A percentile compares a stretch with the other conserved stretches of the same genome.
Conservation (phyloP, 441 rosid genomes). For the Mallotus repandus region DNA sequence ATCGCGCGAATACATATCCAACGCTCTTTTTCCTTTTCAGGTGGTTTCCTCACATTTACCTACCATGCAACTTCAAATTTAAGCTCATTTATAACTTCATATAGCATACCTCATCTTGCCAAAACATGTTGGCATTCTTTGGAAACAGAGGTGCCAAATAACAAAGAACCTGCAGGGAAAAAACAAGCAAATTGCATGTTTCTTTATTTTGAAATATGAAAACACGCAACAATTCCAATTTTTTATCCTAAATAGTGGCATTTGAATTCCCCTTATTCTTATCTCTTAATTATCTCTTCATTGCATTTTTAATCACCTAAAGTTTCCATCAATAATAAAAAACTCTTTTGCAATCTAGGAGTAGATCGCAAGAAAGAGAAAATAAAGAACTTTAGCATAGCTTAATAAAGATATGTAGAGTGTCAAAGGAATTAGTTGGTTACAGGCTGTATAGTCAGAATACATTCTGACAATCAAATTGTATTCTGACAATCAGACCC, state of each 20-base stretch:
- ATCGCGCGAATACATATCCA: background rate
- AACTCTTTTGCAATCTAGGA: background rate
- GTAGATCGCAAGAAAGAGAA: background rate
- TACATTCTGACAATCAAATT: too few relatives aligned
- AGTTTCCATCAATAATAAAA: background rate
- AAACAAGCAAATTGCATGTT: conserved; percentile 7
- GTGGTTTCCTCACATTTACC: background rate
- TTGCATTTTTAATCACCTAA: background rate
- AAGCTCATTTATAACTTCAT: conserved; percentile 26
- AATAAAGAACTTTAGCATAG: background rate
- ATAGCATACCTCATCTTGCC: conserved; percentile 97
- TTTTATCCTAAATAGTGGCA: background rate
- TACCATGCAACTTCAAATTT: conserved; percentile 13
- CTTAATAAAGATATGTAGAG: background rate
- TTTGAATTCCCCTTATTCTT: background rate
- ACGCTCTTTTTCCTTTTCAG: too few relatives aligned
- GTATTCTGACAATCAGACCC: too few relatives aligned
- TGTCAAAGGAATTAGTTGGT: too few relatives aligned
- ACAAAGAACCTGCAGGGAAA: conserved; percentile 71
- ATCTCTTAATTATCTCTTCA: background rate
- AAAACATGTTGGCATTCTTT: conserved; percentile 77
- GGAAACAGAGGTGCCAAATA: conserved; percentile 93
- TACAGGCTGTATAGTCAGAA: too few relatives aligned
- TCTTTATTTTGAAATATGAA: conserved; percentile 5
- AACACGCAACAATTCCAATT: conserved; percentile 4